phyloP scores from a whole-genome alignment of 129 eudicot genomes.

The Flaveria bidentis region DNA sequence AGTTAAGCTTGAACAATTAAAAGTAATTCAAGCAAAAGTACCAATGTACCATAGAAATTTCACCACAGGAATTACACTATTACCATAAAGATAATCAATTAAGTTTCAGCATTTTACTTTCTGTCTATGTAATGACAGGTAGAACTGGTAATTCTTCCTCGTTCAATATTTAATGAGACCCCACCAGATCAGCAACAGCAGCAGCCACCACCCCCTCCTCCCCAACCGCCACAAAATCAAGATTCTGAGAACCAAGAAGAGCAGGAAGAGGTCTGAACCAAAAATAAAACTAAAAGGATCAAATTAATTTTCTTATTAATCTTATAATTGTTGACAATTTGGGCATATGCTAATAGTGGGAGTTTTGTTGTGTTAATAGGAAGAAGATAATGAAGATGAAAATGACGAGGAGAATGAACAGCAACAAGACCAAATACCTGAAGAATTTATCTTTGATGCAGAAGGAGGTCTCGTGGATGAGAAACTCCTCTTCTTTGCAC shows the following conservation, averaged over 20 bases:
- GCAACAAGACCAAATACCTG: conserved; percentile 88
- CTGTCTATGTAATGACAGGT: conserved; percentile 56
- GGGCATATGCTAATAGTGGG: conserved; percentile 15
- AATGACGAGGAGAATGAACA: conserved; percentile 82
- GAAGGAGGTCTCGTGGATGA: conserved; percentile 98
- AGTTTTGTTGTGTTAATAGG: conserved; percentile 42
- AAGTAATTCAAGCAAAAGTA: neutral
- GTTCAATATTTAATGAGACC: conserved; percentile 69
- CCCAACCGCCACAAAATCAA: conserved; percentile 81
- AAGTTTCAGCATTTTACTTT: conserved; percentile 2
- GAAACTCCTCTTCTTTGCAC: conserved; percentile 98
- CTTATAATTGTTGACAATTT: conserved; percentile 14
- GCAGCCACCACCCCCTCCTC: conserved; percentile 98
- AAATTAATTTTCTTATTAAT: neutral
- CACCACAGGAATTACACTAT: neutral
- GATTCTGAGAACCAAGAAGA: conserved; percentile 83
- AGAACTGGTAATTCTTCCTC: conserved; percentile 95
- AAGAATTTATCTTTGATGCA: conserved; percentile 95
- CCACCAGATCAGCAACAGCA: conserved; percentile 94
- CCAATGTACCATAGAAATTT: neutral
- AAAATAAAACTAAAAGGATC: neutral
- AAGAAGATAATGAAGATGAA: conserved; percentile 48
- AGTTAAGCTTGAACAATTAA: neutral
- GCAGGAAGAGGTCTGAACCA: conserved; percentile 49
- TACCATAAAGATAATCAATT: neutral